Conservation (phyloP, 129 eudicot species). For the Flaveria trinervia region DNA sequence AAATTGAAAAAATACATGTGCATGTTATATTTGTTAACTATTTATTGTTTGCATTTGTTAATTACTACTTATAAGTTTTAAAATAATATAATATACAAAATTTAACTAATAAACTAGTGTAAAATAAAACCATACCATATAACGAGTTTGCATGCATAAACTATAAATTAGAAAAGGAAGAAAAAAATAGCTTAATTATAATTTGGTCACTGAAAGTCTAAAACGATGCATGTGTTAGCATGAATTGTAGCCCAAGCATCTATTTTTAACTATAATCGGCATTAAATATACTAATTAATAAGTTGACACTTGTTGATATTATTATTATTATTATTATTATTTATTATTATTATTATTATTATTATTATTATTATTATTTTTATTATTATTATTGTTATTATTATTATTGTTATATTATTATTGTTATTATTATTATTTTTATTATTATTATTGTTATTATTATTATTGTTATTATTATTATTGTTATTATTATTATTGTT, state of each 20-base stretch:
- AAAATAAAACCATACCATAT: background rate
- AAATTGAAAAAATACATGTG: background rate
- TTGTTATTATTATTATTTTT: too few species aligned
- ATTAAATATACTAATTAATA: slow-evolving; percentile 1
- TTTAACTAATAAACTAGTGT: background rate
- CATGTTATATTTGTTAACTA: background rate
- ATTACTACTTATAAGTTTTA: background rate
- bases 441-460: too few species aligned
- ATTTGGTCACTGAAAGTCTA: background rate
- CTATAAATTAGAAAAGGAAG: slow-evolving; percentile 5
- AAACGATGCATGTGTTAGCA: slow-evolving; percentile 24
- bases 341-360: background rate
- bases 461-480: too few species aligned
- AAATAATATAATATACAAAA: background rate
- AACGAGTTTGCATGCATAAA: background rate
- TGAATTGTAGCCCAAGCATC: slow-evolving; percentile 20
- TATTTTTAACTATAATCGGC: slow-evolving; percentile 2
- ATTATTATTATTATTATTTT: background rate
- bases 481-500: too few species aligned
- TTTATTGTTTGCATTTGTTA: slow-evolving; percentile 1
- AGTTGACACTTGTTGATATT: background rate
- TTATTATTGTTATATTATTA: too few species aligned
- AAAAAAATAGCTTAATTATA: background rate
- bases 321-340: background rate
- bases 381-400: background rate